Conservation (phyloP, 75 land plant genomes). For the Pseudotsuga menziesii region DNA sequence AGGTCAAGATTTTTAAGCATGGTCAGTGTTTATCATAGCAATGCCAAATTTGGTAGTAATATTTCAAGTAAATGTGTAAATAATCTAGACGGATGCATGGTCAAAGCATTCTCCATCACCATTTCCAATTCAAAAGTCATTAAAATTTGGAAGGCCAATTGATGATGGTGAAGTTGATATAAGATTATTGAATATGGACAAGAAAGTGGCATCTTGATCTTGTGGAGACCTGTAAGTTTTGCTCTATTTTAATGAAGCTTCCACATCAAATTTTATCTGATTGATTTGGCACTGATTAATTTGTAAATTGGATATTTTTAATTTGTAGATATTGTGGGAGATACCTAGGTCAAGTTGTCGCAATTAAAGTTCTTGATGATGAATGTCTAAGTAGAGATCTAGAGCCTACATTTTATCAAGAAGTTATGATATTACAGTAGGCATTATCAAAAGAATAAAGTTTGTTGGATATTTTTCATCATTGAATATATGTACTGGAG, state of each 20-base stretch:
- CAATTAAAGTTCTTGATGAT: constrained; percentile 62
- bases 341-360: constrained; percentile 74
- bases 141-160: constrained; percentile 10
- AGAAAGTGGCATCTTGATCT: constrained; percentile 82
- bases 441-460: neutral
- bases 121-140: constrained; percentile 23
- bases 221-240: constrained; percentile 90
- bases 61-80: neutral
- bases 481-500: neutral
- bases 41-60: neutral
- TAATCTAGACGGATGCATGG: constrained; percentile 42
- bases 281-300: neutral
- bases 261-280: neutral
- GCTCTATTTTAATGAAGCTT: neutral
- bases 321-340: constrained; percentile 55
- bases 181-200: constrained; percentile 56
- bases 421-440: constrained; percentile 70
- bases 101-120: constrained; percentile 44
- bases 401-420: constrained; percentile 60
- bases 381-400: constrained; percentile 54
- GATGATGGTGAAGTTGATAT: constrained; percentile 83
- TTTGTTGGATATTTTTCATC: neutral
- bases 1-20: neutral
- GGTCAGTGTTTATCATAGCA: neutral
- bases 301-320: neutral